phyloP scores from a whole-genome alignment of 1,284 basidiomycete species.

The Entoloma clypeatum region DNA sequence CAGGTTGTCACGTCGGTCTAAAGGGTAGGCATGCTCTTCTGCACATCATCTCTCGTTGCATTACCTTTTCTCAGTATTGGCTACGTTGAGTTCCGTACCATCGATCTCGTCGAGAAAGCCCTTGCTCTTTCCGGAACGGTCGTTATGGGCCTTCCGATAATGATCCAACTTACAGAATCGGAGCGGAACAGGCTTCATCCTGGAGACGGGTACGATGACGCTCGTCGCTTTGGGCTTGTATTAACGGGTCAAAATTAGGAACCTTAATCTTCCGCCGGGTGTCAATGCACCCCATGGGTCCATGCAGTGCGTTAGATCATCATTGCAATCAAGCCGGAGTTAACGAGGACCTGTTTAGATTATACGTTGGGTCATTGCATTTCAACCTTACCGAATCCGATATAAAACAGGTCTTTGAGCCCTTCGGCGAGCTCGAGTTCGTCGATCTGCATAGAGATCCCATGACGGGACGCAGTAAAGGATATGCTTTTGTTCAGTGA shows the following conservation, averaged over 20 bases:
- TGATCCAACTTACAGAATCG: constrained; percentile 94
- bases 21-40: constrained; percentile 79
- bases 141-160: constrained; percentile 97
- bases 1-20: constrained; percentile 87
- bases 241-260: constrained; percentile 37
- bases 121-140: constrained; percentile 87
- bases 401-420: constrained; percentile 97
- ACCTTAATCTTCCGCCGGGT: constrained; percentile 74
- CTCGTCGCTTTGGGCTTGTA: constrained; percentile 13
- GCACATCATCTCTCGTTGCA: constrained; percentile 2
- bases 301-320: constrained; percentile 63
- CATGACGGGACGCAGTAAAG: constrained; percentile 91
- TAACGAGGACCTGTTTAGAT: constrained; percentile 41
- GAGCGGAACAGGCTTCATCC: constrained; percentile 89
- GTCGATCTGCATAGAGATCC: constrained; percentile 96
- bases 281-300: constrained; percentile 71
- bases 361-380: constrained; percentile 96
- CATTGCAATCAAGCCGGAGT: neutral
- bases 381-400: constrained; percentile 96
- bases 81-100: constrained; percentile 92
- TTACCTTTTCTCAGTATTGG: constrained; percentile 57
- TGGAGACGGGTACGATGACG: constrained; percentile 64
- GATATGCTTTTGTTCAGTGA: constrained; percentile 96
- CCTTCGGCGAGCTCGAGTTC: constrained; percentile 96
- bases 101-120: constrained; percentile 90